Evolutionary conservation across 2,329 filamentous ascomycete genomes (phyloP).

Genomic region (Fusarium paranaense): DNA sequence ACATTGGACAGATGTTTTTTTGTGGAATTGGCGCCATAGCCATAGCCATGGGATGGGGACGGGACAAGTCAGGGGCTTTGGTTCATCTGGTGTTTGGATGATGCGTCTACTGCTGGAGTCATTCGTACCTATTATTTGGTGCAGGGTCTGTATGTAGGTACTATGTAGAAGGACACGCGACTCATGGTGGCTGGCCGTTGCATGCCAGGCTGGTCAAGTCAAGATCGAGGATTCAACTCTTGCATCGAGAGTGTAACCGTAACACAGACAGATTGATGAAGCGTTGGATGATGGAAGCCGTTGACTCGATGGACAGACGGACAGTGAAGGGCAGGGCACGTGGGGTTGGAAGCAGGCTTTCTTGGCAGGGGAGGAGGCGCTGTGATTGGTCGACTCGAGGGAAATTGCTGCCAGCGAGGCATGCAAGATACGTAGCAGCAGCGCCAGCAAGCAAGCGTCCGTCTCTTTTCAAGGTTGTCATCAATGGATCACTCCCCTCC

Average conservation of each 20-base stretch:
- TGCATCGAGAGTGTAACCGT: background rate
- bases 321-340: background rate
- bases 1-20: conserved; percentile 11
- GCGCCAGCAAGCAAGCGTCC: conserved; percentile 9
- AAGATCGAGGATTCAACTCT: background rate
- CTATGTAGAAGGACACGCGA: background rate
- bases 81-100: background rate
- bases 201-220: background rate
- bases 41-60: conserved; percentile 8
- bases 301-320: background rate
- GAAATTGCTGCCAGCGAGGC: conserved; percentile 17
- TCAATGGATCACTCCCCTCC: background rate
- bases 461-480: background rate
- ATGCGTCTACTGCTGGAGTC: background rate
- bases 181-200: background rate
- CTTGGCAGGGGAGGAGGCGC: conserved; percentile 37
- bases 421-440: conserved; percentile 21
- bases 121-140: too few species aligned
- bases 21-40: background rate
- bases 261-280: background rate
- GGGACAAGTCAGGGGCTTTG: background rate
- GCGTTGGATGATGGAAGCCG: background rate
- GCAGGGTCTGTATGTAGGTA: background rate
- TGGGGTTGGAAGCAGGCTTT: background rate
- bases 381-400: conserved; percentile 22